phyloP scores from a whole-genome alignment of 2,329 filamentous ascomycete genomes.

The Beauveria asiatica region DNA sequence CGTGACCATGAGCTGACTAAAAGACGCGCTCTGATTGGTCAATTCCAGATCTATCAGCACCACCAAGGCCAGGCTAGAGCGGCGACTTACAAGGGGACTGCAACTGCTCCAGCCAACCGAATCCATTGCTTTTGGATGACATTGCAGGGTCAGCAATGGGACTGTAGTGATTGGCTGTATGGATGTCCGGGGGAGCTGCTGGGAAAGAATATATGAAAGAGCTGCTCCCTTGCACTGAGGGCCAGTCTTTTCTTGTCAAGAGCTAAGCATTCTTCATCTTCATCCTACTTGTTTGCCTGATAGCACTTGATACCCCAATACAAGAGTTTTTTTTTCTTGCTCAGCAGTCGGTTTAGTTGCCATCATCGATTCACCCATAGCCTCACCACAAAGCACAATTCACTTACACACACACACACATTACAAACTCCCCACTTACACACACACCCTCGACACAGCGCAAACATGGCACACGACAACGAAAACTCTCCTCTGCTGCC shows the following conservation, averaged over 20 bases:
- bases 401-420: background rate
- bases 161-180: slow-evolving; percentile 1
- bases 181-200: background rate
- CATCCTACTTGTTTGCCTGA: background rate
- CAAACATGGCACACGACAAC: slow-evolving; percentile 20
- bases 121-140: slow-evolving; percentile 4
- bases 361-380: too few relatives aligned
- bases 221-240: background rate
- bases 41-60: background rate
- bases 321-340: too few relatives aligned
- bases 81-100: background rate
- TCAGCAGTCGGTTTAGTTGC: too few relatives aligned
- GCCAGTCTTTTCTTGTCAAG: background rate
- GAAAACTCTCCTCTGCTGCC: slow-evolving; percentile 26
- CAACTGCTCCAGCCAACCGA: slow-evolving; percentile 7
- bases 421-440: background rate
- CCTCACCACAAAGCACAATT: background rate
- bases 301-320: background rate
- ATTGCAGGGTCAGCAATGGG: slow-evolving; percentile 2
- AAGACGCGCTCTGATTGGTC: slow-evolving; percentile 23
- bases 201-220: slow-evolving; percentile 5
- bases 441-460: background rate
- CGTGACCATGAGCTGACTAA: slow-evolving; percentile 22
- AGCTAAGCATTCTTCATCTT: background rate
- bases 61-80: background rate